Conservation (phyloP, 805 yeast species). For the Starmerella potacharoeniae region DNA sequence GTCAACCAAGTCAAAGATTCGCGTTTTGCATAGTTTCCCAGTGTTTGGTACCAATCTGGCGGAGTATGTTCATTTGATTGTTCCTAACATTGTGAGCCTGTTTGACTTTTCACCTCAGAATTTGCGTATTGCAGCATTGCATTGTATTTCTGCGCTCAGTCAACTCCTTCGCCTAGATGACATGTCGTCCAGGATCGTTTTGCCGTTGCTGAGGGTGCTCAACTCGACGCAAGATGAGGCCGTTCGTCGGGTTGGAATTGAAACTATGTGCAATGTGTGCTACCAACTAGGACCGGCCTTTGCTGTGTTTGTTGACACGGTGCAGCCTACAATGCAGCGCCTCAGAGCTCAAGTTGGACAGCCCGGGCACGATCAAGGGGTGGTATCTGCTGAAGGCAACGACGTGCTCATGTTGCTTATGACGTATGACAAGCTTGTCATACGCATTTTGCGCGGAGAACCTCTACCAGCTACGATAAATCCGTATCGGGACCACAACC, state of each 20-base stretch:
- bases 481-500: slow-evolving; percentile 38
- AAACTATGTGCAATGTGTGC: slow-evolving; percentile 60
- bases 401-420: slow-evolving; percentile 46
- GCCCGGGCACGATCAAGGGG: slow-evolving; percentile 36
- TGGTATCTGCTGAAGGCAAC: slow-evolving; percentile 53
- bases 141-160: slow-evolving; percentile 71
- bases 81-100: slow-evolving; percentile 75
- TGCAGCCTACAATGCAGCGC: slow-evolving; percentile 20
- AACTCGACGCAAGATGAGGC: slow-evolving; percentile 41
- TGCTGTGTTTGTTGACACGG: slow-evolving; percentile 52
- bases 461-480: slow-evolving; percentile 69
- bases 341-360: slow-evolving; percentile 10
- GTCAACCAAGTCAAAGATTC: slow-evolving; percentile 33
- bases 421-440: slow-evolving; percentile 69
- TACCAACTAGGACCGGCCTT: slow-evolving; percentile 77
- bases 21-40: slow-evolving; percentile 71
- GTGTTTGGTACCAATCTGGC: slow-evolving; percentile 81
- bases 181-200: slow-evolving; percentile 82
- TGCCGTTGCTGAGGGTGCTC: slow-evolving; percentile 67
- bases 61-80: slow-evolving; percentile 72
- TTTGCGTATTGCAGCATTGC: slow-evolving; percentile 63
- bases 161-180: slow-evolving; percentile 63
- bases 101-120: slow-evolving; percentile 56
- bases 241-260: slow-evolving; percentile 53
- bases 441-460: slow-evolving; percentile 68